Conservation (phyloP, 208 protist genomes). For the Leishmania turanica region DNA sequence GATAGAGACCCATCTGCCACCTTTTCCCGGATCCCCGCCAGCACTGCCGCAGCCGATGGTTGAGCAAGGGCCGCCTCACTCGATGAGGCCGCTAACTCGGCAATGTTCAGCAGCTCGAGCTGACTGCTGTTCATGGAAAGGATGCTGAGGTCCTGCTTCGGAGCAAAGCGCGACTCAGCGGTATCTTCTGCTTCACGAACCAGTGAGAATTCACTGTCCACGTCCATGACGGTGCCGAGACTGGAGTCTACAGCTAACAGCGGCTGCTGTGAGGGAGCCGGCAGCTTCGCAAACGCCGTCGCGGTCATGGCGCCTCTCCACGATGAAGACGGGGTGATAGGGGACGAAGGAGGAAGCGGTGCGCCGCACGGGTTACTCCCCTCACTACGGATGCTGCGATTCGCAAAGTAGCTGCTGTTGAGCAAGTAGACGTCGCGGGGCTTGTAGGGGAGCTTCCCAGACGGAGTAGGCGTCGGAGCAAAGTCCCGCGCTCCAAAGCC, state of each 20-base stretch:
- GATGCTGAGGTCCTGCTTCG: constrained; percentile 34
- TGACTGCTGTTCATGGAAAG: constrained; percentile 45
- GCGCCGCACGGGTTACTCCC: constrained; percentile 49
- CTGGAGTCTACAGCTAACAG: not conserved
- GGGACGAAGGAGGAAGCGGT: constrained; percentile 17
- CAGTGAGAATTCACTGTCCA: constrained; percentile 1
- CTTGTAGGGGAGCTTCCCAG: constrained; percentile 39
- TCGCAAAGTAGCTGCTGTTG: constrained; percentile 55
- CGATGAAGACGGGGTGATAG: not conserved
- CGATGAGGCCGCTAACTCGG: not conserved
- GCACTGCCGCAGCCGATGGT: not conserved
- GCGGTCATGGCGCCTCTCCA: not conserved
- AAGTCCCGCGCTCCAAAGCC: not conserved
- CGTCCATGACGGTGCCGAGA: not conserved
- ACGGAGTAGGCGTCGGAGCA: constrained; percentile 10
- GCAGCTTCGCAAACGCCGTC: not conserved
- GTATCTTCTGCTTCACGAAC: not conserved
- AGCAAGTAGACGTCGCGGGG: constrained; percentile 52
- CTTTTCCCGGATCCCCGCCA: not conserved
- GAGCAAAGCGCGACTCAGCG: not conserved
- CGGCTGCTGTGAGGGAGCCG: constrained; percentile 6
- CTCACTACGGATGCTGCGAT: constrained; percentile 35
- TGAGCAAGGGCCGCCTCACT: not conserved
- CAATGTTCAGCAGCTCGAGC: constrained; percentile 31
- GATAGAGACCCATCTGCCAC: too few species aligned